Conservation (phyloP, 78 protist genomes). For the Cavenderia fasciculata region DNA sequence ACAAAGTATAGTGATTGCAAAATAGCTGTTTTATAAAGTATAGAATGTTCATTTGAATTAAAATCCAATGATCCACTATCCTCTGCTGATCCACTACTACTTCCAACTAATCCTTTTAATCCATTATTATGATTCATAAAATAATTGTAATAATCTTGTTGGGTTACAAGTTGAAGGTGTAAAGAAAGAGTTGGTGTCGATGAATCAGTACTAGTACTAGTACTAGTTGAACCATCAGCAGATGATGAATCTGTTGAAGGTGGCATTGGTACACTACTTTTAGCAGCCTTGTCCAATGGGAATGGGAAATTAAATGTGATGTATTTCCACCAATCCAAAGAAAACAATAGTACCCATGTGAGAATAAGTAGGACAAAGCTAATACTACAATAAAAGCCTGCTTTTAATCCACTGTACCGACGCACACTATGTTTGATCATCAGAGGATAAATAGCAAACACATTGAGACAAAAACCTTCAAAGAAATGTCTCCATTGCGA, state of each 20-base stretch:
- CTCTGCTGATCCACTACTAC: neutral
- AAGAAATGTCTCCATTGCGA: constrained; percentile 45
- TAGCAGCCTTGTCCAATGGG: neutral
- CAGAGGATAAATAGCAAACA: neutral
- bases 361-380: neutral
- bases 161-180: too few species aligned
- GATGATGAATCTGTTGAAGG: too few species aligned
- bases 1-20: constrained; percentile 39
- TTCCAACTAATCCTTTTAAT: too few species aligned
- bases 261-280: neutral
- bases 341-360: neutral
- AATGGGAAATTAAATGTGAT: constrained; percentile 62
- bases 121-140: too few species aligned
- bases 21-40: constrained; percentile 4
- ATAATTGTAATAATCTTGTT: too few species aligned
- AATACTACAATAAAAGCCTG: constrained; percentile 38
- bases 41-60: neutral
- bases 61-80: neutral
- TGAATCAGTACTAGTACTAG: too few species aligned
- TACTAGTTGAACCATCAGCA: too few species aligned
- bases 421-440: neutral
- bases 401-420: constrained; percentile 42
- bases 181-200: too few species aligned
- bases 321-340: constrained; percentile 20
- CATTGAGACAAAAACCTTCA: neutral